Conservation (phyloP, 2,329 filamentous ascomycete species). For the Ascochyta viciae-villosae region DNA sequence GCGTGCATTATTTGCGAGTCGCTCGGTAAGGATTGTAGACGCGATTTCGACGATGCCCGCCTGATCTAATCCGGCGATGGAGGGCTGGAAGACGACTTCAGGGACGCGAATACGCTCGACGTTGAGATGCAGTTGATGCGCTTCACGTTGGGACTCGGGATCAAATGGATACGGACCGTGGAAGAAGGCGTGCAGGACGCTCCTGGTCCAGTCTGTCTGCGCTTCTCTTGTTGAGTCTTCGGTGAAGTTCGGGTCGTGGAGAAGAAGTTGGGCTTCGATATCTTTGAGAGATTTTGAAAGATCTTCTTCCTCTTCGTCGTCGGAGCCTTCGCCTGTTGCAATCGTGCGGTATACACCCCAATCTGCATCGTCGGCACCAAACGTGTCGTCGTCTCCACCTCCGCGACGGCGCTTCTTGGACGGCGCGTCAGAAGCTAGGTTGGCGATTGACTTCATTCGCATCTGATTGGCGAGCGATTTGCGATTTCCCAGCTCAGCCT, state of each 20-base stretch:
- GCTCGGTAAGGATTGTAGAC: conserved; percentile 85
- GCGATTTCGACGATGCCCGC: conserved; percentile 92
- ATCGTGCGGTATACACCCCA: conserved; percentile 98
- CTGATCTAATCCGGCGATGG: conserved; percentile 91
- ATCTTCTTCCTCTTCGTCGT: conserved; percentile 93
- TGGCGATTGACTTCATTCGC: conserved; percentile 97
- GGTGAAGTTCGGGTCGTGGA: conserved; percentile 86
- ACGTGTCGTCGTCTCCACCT: conserved; percentile 91
- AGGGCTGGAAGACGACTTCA: conserved; percentile 90
- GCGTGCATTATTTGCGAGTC: conserved; percentile 65
- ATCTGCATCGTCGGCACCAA: conserved; percentile 95
- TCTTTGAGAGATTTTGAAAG: conserved; percentile 74
- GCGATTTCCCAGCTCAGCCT: conserved; percentile 92
- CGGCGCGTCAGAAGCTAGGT: conserved; percentile 88
- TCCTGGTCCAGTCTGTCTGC: conserved; percentile 94
- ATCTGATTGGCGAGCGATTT: conserved; percentile 96
- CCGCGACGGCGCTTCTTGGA: conserved; percentile 82
- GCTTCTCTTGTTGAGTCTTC: conserved; percentile 92
- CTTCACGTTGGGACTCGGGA: conserved; percentile 77
- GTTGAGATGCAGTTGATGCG: conserved; percentile 91
- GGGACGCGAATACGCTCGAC: conserved; percentile 94
- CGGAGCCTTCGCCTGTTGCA: conserved; percentile 78
- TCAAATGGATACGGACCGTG: conserved; percentile 89
- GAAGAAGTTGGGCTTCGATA: conserved; percentile 83
- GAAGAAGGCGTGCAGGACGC: conserved; percentile 85